Evolutionary conservation across 2,329 filamentous ascomycete species (phyloP).

Genomic region (Alternaria conjuncta): DNA sequence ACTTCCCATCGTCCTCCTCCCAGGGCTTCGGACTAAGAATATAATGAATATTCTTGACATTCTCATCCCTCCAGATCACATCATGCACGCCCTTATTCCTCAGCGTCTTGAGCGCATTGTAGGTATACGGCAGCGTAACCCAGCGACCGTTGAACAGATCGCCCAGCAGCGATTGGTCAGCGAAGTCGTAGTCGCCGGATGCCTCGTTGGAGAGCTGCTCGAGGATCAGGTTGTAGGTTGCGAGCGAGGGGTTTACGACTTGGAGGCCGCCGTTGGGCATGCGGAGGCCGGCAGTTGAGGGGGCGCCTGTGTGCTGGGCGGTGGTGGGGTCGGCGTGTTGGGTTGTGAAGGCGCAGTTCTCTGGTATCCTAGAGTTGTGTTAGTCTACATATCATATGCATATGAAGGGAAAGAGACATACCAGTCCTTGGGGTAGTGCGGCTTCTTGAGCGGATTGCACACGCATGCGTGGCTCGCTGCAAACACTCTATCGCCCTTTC

Average conservation of each 20-base stretch:
- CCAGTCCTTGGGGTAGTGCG: conserved; percentile 81
- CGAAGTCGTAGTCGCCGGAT: conserved; percentile 63
- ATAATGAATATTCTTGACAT: conserved; percentile 69
- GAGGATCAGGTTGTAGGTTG: conserved; percentile 60
- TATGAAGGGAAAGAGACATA: conserved; percentile 31
- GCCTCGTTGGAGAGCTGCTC: conserved; percentile 54
- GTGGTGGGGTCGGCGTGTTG: conserved; percentile 60
- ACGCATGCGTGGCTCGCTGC: conserved; percentile 85
- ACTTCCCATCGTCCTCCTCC: conserved; percentile 59
- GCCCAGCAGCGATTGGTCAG: conserved; percentile 65
- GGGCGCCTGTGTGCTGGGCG: conserved; percentile 61
- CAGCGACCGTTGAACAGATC: conserved; percentile 64
- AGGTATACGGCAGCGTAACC: conserved; percentile 65
- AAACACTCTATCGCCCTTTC: conserved; percentile 71
- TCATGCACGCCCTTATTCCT: conserved; percentile 63
- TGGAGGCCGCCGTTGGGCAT: conserved; percentile 68
- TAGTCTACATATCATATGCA: background rate
- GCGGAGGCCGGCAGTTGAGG: conserved; percentile 58
- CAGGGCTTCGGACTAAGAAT: conserved; percentile 68
- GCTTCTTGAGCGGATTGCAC: conserved; percentile 80
- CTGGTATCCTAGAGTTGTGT: conserved; percentile 51
- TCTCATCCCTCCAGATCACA: conserved; percentile 65
- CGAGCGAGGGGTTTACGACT: conserved; percentile 65
- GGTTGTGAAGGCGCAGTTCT: conserved; percentile 67
- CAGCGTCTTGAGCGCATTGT: conserved; percentile 68